Evolutionary conservation across 1,284 basidiomycete genomes (phyloP), one percentile per base, ranked within the genome.

Genomic region (Sanghuangporus weigelae): DNA sequence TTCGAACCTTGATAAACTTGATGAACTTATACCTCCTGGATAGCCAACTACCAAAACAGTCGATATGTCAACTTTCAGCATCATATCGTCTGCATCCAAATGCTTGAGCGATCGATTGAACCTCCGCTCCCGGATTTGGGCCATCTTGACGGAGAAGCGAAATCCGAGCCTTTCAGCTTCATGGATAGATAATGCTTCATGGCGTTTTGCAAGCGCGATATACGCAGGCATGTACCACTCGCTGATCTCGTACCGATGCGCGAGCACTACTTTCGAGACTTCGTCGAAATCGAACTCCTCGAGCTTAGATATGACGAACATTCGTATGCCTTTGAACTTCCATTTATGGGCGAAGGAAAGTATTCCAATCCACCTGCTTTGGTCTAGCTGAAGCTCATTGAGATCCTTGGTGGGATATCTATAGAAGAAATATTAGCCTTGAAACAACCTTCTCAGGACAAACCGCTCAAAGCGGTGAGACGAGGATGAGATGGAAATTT

Each of bases 81-180:
- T 21, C 19, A 44, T 46, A n/a, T 64, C 57, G 31, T 64, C 63
- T 50, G 49, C 49, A 21, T 60, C 63, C 11, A 44, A 57, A 21
- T 19, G 10, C 14, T 49, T 21, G 42, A 44, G 42, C 48, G 12
- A 3, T 23, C 48, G 48, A n/a, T 19, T 49, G 21, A 49, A 2
- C 19, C 48, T 61, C 31, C 59, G 39, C 36, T 59, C 62, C 42
- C 57, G 26, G 35, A 59, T 26, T n/a, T 59, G 57, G 8, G 23
- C 42, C 38, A 63, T 63, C 38, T 53, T 63, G 23, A 44, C 14
- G 11, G 56, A 7, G 35, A 55, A 38, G n/a, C 40, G 46, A 6
- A 58, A 36, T 7, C 62, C 62, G 7, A 59, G 38, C 8, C 50
- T 6, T 8, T 19, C 21, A 26, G 50, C 31, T 42, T 63, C 57